phyloP scores from a whole-genome alignment of 805 yeast genomes.

The Osmozyma mogii region DNA sequence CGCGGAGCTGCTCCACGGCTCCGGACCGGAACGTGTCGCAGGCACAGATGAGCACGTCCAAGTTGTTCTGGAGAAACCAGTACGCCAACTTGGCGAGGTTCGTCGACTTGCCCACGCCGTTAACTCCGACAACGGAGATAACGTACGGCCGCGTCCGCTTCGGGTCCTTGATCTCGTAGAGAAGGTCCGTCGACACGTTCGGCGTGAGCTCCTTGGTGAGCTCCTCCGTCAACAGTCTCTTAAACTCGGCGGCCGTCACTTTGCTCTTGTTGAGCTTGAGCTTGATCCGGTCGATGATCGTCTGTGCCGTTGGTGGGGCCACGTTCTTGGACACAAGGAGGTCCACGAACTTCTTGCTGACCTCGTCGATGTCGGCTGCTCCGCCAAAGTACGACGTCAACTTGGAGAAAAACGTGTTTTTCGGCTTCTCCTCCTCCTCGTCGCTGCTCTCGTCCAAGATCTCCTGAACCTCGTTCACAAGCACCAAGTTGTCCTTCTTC shows the following conservation, averaged over 20 bases:
- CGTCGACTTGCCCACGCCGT: slow-evolving; percentile 97
- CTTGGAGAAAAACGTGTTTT: slow-evolving; percentile 25
- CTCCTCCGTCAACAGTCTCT: slow-evolving; percentile 54
- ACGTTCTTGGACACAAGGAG: slow-evolving; percentile 82
- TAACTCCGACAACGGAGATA: slow-evolving; percentile 95
- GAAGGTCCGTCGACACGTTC: slow-evolving; percentile 77
- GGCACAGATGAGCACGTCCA: slow-evolving; percentile 84
- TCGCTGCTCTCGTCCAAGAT: slow-evolving; percentile 19
- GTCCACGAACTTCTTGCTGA: slow-evolving; percentile 58
- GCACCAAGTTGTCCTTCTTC: slow-evolving; percentile 30
- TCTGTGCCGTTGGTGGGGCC: slow-evolving; percentile 80
- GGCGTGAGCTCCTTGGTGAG: slow-evolving; percentile 80
- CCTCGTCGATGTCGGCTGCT: slow-evolving; percentile 46
- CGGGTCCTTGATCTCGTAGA: slow-evolving; percentile 68
- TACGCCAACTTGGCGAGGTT: slow-evolving; percentile 89
- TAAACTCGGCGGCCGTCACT: slow-evolving; percentile 64
- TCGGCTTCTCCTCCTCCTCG: slow-evolving; percentile 1
- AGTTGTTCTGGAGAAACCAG: slow-evolving; percentile 88
- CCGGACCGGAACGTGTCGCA: slow-evolving; percentile 98
- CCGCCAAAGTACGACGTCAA: slow-evolving; percentile 31
- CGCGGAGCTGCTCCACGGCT: slow-evolving; percentile 95
- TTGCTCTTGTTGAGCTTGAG: slow-evolving; percentile 62
- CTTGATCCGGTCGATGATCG: slow-evolving; percentile 63
- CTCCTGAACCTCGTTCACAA: slow-evolving; percentile 34
- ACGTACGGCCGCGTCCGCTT: slow-evolving; percentile 63